Evolutionary conservation across 768 basidiomycete genomes (phyloP).

Genomic region (Kwoniella shandongensis): DNA sequence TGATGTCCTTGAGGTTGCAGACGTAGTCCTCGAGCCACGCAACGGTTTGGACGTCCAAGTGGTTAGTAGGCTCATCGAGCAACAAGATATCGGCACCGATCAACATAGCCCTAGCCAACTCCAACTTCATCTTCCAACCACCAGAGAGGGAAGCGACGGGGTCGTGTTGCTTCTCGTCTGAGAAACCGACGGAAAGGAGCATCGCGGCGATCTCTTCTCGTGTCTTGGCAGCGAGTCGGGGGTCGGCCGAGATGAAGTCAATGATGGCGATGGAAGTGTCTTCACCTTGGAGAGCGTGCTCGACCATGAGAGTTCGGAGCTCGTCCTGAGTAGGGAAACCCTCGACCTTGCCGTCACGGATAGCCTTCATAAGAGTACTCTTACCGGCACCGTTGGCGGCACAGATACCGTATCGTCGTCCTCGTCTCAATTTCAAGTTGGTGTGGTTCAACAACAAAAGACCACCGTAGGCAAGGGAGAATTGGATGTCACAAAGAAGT

Average conservation of each 20-base stretch:
- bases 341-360: constrained; percentile 87
- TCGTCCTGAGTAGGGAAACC: constrained; percentile 89
- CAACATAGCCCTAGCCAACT: constrained; percentile 92
- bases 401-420: constrained; percentile 89
- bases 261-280: constrained; percentile 77
- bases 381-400: constrained; percentile 97
- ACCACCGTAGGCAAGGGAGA: constrained; percentile 94
- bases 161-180: constrained; percentile 78
- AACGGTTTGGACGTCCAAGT: constrained; percentile 66
- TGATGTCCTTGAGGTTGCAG: constrained; percentile 73
- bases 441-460: constrained; percentile 93
- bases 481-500: constrained; percentile 84
- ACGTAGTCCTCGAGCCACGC: constrained; percentile 90
- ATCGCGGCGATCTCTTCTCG: constrained; percentile 73
- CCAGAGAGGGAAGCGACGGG: constrained; percentile 87
- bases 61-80: constrained; percentile 54
- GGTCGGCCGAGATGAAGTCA: constrained; percentile 86
- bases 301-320: constrained; percentile 91
- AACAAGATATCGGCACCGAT: constrained; percentile 70
- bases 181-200: constrained; percentile 85
- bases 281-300: constrained; percentile 93
- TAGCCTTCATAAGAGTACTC: constrained; percentile 91
- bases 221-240: constrained; percentile 64
- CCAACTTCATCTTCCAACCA: constrained; percentile 99
- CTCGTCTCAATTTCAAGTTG: constrained; percentile 79